phyloP scores from a whole-genome alignment of 139 green algal genomes.

The Asterochloris sp. region DNA sequence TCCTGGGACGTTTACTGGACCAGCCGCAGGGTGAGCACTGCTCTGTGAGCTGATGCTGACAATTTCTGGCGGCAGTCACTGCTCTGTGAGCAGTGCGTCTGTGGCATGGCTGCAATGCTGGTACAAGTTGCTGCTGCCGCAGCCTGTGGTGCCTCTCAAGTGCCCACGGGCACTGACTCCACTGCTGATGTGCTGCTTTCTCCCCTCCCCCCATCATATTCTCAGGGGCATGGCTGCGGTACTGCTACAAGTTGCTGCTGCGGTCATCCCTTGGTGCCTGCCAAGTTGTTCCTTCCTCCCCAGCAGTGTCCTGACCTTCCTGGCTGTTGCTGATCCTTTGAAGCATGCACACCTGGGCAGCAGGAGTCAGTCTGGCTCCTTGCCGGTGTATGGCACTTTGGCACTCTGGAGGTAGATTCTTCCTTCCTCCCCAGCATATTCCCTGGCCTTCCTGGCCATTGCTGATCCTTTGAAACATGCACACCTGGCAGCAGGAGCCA shows the following conservation, averaged over 20 bases:
- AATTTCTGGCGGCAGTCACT: background rate
- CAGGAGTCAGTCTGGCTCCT: no score
- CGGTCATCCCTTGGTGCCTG: background rate
- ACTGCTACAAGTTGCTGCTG: background rate
- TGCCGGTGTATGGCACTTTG: no score
- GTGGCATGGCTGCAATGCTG: background rate
- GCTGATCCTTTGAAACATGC: no score
- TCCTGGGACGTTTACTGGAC: slow-evolving; percentile 55
- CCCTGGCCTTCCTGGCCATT: no score
- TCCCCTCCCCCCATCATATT: background rate
- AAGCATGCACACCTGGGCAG: no score
- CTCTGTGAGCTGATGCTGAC: background rate
- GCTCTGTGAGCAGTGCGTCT: background rate
- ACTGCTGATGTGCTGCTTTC: background rate
- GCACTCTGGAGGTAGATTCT: background rate
- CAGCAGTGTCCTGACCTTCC: no score
- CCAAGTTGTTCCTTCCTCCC: background rate
- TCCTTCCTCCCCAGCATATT: background rate
- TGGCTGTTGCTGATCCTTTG: no score
- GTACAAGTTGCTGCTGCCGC: background rate
- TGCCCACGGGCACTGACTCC: background rate
- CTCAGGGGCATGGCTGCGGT: background rate
- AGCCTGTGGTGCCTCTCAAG: background rate
- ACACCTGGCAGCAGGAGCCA: no score
- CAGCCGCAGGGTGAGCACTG: slow-evolving; percentile 11